Conservation (phyloP, 371 early-diverging fungal species). For the Apophysomyces sp. region DNA sequence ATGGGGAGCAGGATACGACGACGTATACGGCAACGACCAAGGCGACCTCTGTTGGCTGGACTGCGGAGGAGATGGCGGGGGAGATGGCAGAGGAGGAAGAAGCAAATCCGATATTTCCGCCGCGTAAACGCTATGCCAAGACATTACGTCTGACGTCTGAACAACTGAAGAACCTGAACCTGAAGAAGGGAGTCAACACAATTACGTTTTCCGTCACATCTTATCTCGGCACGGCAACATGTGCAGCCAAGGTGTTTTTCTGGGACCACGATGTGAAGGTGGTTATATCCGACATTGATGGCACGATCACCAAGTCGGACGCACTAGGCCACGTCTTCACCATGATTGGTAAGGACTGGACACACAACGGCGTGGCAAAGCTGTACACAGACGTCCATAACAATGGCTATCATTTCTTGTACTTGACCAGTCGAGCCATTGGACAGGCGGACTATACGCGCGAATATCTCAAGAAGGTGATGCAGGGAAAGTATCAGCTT, state of each 20-base stretch:
- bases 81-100: neutral
- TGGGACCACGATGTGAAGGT: conserved; percentile 88
- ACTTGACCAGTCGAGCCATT: conserved; percentile 96
- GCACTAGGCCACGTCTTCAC: conserved; percentile 96
- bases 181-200: conserved; percentile 90
- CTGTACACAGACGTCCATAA: conserved; percentile 92
- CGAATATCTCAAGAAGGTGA: conserved; percentile 88
- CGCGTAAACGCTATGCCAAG: conserved; percentile 74
- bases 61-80: conserved; percentile 18
- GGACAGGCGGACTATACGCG: conserved; percentile 95
- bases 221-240: conserved; percentile 76
- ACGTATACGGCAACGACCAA: conserved; percentile 44
- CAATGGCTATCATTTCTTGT: conserved; percentile 97
- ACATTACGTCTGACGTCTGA: conserved; percentile 89
- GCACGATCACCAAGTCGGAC: conserved; percentile 99
- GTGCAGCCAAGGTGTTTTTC: conserved; percentile 85
- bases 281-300: conserved; percentile 99
- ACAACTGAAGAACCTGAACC: conserved; percentile 79
- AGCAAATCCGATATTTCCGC: neutral
- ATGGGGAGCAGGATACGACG: conserved; percentile 21
- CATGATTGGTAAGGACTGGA: conserved; percentile 99
- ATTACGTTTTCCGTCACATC: conserved; percentile 87
- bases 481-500: conserved; percentile 85
- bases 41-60: conserved; percentile 43
- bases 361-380: conserved; percentile 96